Percentiles rank a stretch among this genome's conserved stretches.
These are phyloP conservation scores for Russula brevipes DNA, from an alignment of 768 basidiomycete species.

Conservation along the genomic window DNA sequence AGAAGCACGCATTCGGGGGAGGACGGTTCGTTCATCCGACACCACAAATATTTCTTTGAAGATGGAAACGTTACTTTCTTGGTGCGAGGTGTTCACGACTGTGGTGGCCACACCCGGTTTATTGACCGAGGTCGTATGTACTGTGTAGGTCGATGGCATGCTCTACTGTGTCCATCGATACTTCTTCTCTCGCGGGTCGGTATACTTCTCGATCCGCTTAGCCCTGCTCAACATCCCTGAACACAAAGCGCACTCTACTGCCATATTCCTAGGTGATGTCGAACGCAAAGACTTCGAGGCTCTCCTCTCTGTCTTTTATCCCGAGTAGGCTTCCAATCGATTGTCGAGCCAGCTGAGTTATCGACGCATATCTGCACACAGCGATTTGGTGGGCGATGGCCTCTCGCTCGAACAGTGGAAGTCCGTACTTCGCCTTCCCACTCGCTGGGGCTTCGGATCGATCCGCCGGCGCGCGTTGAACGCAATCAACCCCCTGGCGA, in stretches of 20 bases:
- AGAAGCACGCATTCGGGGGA: too few species aligned
- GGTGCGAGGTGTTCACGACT: not conserved
- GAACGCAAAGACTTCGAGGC: conserved; percentile 16
- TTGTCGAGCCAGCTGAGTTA: not conserved
- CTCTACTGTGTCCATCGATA: conserved; percentile 13
- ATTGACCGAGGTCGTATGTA: not conserved
- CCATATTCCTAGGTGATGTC: conserved; percentile 6
- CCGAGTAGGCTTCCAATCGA: conserved; percentile 4
- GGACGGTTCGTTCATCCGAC: not conserved
- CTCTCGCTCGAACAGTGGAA: conserved; percentile 27
- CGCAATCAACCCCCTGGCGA: not conserved
- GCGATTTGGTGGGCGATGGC: conserved; percentile 2
- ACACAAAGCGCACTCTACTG: not conserved
- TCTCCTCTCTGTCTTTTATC: conserved; percentile 11
- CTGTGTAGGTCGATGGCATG: not conserved
- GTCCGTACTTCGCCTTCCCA: conserved; percentile 28
- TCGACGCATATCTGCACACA: not conserved
- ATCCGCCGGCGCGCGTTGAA: conserved; percentile 23
- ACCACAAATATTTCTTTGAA: conserved; percentile 3
- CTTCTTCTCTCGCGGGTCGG: conserved; percentile 18
- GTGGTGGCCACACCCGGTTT: not conserved
- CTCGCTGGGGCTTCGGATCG: conserved; percentile 31
- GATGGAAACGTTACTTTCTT: conserved; percentile 16
- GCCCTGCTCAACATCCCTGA: not conserved
- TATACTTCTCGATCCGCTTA: conserved; percentile 8